phyloP scores from a whole-genome alignment of 139 green algal genomes.

The Bryopsis sp. region DNA sequence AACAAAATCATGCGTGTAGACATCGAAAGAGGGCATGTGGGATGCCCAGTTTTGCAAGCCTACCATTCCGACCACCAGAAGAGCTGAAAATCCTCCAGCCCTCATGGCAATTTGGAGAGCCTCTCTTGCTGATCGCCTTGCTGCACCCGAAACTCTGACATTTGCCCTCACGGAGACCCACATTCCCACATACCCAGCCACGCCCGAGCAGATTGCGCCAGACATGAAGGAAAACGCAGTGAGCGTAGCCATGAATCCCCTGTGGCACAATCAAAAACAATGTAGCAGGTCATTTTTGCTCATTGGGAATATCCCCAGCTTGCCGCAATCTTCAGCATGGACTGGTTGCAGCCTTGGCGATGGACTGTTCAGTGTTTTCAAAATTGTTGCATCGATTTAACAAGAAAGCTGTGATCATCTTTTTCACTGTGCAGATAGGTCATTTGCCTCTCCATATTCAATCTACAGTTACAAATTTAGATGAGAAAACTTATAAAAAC shows the following conservation, averaged over 20 bases:
- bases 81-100: conserved; percentile 49
- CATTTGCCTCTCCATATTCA: no score
- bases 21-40: neutral
- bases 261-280: neutral
- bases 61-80: conserved; percentile 70
- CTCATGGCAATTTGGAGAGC: conserved; percentile 51
- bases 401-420: no score
- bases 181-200: conserved; percentile 94
- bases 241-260: conserved; percentile 41
- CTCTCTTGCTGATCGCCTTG: conserved; percentile 65
- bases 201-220: conserved; percentile 77
- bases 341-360: no score
- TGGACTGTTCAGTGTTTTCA: no score
- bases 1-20: neutral
- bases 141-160: conserved; percentile 81
- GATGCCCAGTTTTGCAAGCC: conserved; percentile 79
- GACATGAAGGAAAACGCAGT: conserved; percentile 88
- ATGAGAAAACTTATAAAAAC: no score
- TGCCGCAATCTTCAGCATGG: no score
- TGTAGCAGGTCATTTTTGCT: no score
- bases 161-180: conserved; percentile 96
- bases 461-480: no score
- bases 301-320: no score
- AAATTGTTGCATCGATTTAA: no score
- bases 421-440: no score